Conservation (phyloP, 1,284 basidiomycete genomes). For the Irpex rosettiformis region DNA sequence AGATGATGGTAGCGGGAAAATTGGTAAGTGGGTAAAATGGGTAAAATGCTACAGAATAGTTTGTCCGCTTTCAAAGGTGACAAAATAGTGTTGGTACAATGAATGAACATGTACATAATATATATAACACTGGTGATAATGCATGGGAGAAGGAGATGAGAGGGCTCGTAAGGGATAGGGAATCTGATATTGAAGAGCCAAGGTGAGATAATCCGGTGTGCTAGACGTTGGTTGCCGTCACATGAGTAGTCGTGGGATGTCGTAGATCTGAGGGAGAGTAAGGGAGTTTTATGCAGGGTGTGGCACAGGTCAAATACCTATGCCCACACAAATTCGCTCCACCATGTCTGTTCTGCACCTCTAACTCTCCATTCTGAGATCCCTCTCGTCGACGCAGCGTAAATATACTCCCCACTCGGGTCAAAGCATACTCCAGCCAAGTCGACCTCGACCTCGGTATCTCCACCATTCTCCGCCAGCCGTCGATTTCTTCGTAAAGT, state of each 20-base stretch:
- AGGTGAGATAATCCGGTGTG: no score
- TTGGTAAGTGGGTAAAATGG: neutral
- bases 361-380: constrained; percentile 64
- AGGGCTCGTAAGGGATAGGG: no score
- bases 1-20: no score
- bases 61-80: neutral
- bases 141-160: no score
- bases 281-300: no score
- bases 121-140: no score
- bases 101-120: neutral
- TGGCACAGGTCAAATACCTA: no score
- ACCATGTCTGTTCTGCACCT: constrained; percentile 63
- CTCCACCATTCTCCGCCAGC: constrained; percentile 13
- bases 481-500: constrained; percentile 11
- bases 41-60: no score
- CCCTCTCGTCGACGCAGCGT: constrained; percentile 61
- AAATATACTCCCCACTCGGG: constrained; percentile 61
- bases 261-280: no score
- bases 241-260: no score
- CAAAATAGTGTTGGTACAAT: neutral
- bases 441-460: constrained; percentile 47
- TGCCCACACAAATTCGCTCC: constrained; percentile 33
- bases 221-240: no score
- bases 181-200: no score
- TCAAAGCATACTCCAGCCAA: constrained; percentile 76